Evolutionary conservation across 257 asterid genomes (phyloP).

Genomic region (Solanum chiquidenum): DNA sequence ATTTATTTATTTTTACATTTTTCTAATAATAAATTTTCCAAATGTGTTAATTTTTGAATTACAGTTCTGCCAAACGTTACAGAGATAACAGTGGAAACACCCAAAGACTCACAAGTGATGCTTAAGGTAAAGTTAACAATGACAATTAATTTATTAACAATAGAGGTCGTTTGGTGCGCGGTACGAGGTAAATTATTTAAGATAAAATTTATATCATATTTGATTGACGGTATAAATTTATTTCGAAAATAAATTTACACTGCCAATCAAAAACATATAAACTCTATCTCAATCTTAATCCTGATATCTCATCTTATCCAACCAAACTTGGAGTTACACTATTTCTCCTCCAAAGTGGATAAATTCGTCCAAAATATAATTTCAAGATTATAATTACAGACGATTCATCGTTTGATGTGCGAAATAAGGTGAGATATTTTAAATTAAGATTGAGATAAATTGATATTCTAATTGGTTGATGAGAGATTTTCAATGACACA

Average conservation of each 20-base stretch:
- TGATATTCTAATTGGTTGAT: background rate
- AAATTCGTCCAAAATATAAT: background rate
- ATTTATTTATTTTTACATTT: background rate
- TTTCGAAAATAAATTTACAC: background rate
- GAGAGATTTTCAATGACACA: background rate
- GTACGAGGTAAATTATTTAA: background rate
- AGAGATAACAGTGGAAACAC: slow-evolving; percentile 53
- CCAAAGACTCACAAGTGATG: slow-evolving; percentile 57
- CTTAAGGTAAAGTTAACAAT: slow-evolving; percentile 41
- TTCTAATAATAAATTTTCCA: too few relatives aligned
- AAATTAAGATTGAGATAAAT: background rate
- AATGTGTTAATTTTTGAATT: background rate
- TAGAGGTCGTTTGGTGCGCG: background rate
- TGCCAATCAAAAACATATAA: background rate
- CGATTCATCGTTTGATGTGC: accelerated
- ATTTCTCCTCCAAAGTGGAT: background rate
- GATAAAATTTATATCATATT: background rate
- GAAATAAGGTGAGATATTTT: background rate
- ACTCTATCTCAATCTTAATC: background rate
- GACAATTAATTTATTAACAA: background rate
- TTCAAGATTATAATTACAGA: background rate
- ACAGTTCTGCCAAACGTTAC: slow-evolving; percentile 58
- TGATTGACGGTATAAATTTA: background rate
- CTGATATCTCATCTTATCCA: background rate
- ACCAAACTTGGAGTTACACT: background rate